Percentiles rank a stretch among this genome's conserved stretches.
Conservation (phyloP, 371 early-diverging fungal species). For the Caulochytrium protostelioides region DNA sequence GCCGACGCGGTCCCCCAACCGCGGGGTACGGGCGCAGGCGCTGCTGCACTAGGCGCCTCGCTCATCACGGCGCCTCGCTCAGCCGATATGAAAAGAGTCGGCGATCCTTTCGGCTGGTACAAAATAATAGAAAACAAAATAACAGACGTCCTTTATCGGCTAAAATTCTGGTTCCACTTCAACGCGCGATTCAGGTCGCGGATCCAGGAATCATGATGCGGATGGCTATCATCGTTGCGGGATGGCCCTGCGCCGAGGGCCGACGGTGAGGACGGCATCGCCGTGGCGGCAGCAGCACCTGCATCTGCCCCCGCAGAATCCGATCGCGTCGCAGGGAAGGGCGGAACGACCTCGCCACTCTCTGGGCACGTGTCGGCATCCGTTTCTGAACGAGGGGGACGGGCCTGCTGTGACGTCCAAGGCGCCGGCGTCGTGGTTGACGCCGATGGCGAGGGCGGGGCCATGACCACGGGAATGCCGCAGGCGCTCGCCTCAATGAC, state of each 20-base stretch:
- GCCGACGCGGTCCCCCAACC: too few species aligned
- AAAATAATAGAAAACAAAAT: too few species aligned
- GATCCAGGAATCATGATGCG: constrained; percentile 5
- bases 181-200: constrained; percentile 10
- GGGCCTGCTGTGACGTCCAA: too few species aligned
- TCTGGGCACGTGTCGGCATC: not conserved
- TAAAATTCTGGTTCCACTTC: constrained; percentile 18
- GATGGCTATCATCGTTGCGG: not conserved
- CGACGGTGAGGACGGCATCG: constrained; percentile 11
- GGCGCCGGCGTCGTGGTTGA: not conserved
- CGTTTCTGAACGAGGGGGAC: too few species aligned
- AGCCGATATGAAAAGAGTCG: too few species aligned
- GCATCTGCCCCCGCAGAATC: not conserved
- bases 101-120: too few species aligned
- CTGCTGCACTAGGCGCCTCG: too few species aligned
- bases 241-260: not conserved
- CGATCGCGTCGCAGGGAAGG: not conserved
- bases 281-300: constrained; percentile 7
- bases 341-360: not conserved
- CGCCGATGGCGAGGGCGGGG: not conserved
- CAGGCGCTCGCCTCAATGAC: constrained; percentile 2
- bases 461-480: not conserved
- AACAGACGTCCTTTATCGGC: too few species aligned
- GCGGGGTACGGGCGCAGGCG: too few species aligned
- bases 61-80: too few species aligned